Evolutionary conservation across 1,139 yeast species (phyloP), one percentile per base, ranked within the genome.

Genomic region (Lodderomyces margitis): DNA sequence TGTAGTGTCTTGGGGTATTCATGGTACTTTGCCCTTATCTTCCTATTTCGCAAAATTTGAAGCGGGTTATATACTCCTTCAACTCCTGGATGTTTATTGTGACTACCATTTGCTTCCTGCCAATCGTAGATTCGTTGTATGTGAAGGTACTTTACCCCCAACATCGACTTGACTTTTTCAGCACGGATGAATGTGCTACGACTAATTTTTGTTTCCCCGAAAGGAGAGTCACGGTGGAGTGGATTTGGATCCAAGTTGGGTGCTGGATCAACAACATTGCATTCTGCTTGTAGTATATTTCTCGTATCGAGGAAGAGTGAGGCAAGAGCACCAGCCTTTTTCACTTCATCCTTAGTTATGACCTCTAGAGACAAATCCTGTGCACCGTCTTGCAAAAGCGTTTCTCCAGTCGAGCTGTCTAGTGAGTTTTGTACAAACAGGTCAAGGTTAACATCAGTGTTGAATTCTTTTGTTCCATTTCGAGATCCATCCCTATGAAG

Each of bases 21-120:
- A 34, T 64, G 64, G 51, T 74, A 65, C 50, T 73, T 75, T 48
- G 73, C 71, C 49, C 74, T 58, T 9, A 82, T 57, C 45, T 71
- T 69, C 42, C 96, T 68, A 58, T 88, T 85, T 46, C 97, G 66
- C 28, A 88, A 78, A 15, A 82, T 75, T 57, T 87, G 96, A 36
- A 88, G 64, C 1, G 96, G 96, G 56, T 88, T 88, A 62, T 83
- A 88, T 2, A 78, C 75, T 1, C 84, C 87, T 46, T 82, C 88
- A 2, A 83, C 75, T 0, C 78, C 71, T 0, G 70, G 70, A 44
- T 70, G 73, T 20, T 46, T 48, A 9, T 38, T 40, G 3, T 41
- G 44, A 7, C 50, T 52, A 1, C 40, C 45, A 32, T 54, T 44
- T 3, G 43, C 24, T 21, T 48, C 53, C 4, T 49, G 41, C 57